Conservation (phyloP, 1,139 yeast species). For the Pneumocystis murina region DNA sequence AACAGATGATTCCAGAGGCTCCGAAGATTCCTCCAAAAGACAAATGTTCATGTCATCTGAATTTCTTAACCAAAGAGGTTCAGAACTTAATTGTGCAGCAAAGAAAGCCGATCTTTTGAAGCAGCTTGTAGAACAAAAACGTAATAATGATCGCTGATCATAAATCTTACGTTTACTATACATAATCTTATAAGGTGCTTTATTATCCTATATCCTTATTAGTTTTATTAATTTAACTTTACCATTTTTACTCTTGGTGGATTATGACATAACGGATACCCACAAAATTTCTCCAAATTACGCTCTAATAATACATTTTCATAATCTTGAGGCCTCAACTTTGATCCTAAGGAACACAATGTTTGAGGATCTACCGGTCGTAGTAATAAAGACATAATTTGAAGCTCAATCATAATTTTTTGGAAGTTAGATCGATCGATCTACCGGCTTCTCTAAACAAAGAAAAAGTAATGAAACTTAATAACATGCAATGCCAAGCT, state of each 20-base stretch:
- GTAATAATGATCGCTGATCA: not conserved
- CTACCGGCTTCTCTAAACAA: conserved; percentile 45
- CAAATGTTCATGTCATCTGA: not conserved
- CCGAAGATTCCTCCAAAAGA: not conserved
- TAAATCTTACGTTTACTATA: not conserved
- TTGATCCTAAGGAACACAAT: not conserved
- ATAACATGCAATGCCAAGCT: conserved; percentile 29
- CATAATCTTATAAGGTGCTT: not conserved
- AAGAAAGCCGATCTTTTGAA: not conserved
- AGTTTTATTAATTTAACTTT: not conserved
- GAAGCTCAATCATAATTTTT: not conserved
- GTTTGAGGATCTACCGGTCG: not conserved
- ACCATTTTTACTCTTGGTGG: not conserved
- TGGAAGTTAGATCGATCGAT: conserved; percentile 8
- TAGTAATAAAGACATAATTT: not conserved
- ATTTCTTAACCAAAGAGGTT: not conserved
- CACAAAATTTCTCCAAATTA: not conserved
- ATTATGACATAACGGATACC: not conserved
- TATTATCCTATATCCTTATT: not conserved
- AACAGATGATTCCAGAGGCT: not conserved
- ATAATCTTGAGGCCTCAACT: not conserved
- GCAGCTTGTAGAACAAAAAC: not conserved
- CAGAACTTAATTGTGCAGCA: not conserved
- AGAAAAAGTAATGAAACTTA: not conserved
- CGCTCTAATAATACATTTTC: not conserved